Conservation (phyloP, 2,329 filamentous ascomycete species). For the Alternaria sp. region DNA sequence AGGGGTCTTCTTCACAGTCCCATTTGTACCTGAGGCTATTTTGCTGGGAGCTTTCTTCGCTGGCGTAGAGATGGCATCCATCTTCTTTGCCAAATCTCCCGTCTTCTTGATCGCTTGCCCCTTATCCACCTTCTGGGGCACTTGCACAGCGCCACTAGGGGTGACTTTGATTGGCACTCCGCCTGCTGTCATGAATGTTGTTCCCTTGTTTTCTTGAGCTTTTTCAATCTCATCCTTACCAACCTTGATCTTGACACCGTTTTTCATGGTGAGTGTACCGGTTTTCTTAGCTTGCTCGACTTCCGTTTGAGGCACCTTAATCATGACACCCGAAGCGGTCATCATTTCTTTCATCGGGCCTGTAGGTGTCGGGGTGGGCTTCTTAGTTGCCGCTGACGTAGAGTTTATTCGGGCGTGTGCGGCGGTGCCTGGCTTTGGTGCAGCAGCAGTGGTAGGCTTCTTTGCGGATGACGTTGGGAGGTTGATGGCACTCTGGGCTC, state of each 20-base stretch:
- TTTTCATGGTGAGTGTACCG: slow-evolving; percentile 40
- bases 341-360: slow-evolving; percentile 43
- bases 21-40: background rate
- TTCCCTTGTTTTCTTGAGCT: slow-evolving; percentile 38
- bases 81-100: slow-evolving; percentile 2
- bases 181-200: slow-evolving; percentile 37
- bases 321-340: slow-evolving; percentile 42
- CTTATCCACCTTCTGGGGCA: slow-evolving; percentile 24
- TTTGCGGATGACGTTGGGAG: slow-evolving; percentile 26
- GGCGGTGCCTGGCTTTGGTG: slow-evolving; percentile 18
- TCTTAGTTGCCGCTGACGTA: slow-evolving; percentile 13
- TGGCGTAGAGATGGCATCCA: background rate
- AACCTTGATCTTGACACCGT: slow-evolving; percentile 42
- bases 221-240: slow-evolving; percentile 45
- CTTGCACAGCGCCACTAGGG: slow-evolving; percentile 33
- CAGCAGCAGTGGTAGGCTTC: slow-evolving; percentile 8
- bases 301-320: slow-evolving; percentile 43
- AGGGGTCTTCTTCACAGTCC: background rate
- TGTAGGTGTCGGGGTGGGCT: slow-evolving; percentile 25
- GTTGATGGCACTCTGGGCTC: slow-evolving; percentile 39
- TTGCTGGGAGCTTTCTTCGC: slow-evolving; percentile 5
- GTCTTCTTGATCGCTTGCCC: slow-evolving; percentile 7
- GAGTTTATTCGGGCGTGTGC: slow-evolving; percentile 19
- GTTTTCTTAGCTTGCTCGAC: slow-evolving; percentile 45
- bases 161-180: slow-evolving; percentile 47